These are phyloP conservation scores for Cladosporium sp. DNA, from an alignment of 2,329 filamentous ascomycete genomes.

Conservation along the genomic window DNA sequence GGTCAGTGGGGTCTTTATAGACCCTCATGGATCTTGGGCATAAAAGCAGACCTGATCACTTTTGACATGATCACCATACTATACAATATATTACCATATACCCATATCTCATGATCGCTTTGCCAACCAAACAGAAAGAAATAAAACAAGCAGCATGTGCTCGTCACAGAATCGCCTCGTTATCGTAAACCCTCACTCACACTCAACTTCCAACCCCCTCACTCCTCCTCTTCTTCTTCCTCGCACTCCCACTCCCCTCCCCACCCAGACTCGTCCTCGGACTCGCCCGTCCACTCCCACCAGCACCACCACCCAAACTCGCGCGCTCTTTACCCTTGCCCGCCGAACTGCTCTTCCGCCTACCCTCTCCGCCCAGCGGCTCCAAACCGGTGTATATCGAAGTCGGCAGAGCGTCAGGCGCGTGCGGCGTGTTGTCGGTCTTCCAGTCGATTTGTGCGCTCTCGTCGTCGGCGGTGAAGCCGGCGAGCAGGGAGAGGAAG, in stretches of 20 bases:
- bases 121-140: neutral
- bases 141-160: neutral
- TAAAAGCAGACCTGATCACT: neutral
- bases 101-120: neutral
- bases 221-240: slow-evolving; percentile 18
- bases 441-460: slow-evolving; percentile 28
- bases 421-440: slow-evolving; percentile 31
- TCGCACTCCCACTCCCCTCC: slow-evolving; percentile 1
- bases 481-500: slow-evolving; percentile 36
- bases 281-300: slow-evolving; percentile 1
- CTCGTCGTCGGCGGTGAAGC: slow-evolving; percentile 30
- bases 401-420: neutral
- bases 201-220: slow-evolving; percentile 1
- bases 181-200: neutral
- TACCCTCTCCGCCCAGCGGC: neutral
- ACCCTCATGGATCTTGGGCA: neutral
- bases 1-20: neutral
- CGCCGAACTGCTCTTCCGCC: neutral
- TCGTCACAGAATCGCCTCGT: neutral
- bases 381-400: neutral
- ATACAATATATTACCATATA: neutral
- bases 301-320: neutral
- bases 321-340: slow-evolving; percentile 20
- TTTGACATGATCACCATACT: neutral
- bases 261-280: slow-evolving; percentile 4